Base-by-base conservation (phyloP, 257 asterid species). In the Cruciata laevipes region DNA sequence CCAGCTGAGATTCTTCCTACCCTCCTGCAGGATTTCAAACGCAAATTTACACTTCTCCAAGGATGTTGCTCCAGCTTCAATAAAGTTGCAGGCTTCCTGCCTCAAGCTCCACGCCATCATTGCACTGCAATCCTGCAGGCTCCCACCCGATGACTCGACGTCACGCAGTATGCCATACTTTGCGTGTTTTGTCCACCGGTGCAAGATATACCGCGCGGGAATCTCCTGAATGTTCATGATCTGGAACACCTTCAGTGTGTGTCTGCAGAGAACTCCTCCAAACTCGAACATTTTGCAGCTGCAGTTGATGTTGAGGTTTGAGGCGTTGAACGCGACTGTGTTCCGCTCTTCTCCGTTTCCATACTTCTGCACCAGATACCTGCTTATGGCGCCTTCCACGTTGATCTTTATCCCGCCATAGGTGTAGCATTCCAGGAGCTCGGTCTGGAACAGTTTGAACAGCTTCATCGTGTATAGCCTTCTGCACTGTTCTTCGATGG, bases 241-340 rank as follows among this genome's bases (percentile, higher is more conserved):
- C 51, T 89, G 95, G 80, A 84, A 86, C 51, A 92, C 96, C 78
- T 89, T 89, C 81, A 92, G 61, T 0, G 96, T 84, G 63, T 92
- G 98, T 75, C 98, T 82, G 55, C 98, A 92, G 24, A 92, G 87
- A 21, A 92, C 73, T 2, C 98, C 98, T 84, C 89, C 97, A 63
- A 86, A 93, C 84, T 90, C 97, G 37, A 93, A 93, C 96, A 90
- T 87, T 69, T 82, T 88, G 61, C 98, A 93, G 75, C 96, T 93
- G 76, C 98, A 93, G 56, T 82, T 89, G 74, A 90, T 68, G 69
- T 90, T 90, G 57, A 90, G 77, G 65, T 85, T 93, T 13, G 97
- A 85, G 1, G 96, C 84, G n/a, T 90, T 88, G 59, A 88, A 90
- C 32, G 97, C 98, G n/a, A 93, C 96, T 0, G 97, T 93, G 33